Evolutionary conservation across 306 rosid genomes (phyloP).

Genomic region (Vigna nakashimae): DNA sequence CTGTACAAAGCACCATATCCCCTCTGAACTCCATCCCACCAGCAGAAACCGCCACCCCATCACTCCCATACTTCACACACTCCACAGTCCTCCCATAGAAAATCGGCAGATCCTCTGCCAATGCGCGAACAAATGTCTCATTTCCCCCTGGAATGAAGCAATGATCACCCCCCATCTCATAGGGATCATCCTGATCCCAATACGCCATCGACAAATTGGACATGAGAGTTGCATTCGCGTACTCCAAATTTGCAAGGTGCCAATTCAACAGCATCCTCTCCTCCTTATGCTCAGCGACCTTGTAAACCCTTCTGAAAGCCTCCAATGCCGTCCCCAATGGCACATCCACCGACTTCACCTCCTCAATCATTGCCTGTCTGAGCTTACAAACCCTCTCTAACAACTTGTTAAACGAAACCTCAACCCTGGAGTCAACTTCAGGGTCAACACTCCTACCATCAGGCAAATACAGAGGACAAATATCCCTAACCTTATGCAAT

Average conservation of each 20-base stretch:
- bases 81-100: slow-evolving; percentile 79
- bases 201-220: slow-evolving; percentile 89
- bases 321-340: slow-evolving; percentile 82
- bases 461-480: slow-evolving; percentile 86
- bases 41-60: slow-evolving; percentile 75
- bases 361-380: slow-evolving; percentile 85
- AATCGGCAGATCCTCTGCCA: slow-evolving; percentile 81
- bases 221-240: slow-evolving; percentile 90
- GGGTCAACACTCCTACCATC: slow-evolving; percentile 81
- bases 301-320: slow-evolving; percentile 74
- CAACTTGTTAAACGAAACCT: slow-evolving; percentile 77
- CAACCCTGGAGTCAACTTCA: slow-evolving; percentile 73
- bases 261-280: slow-evolving; percentile 89
- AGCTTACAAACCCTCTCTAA: slow-evolving; percentile 94
- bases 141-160: slow-evolving; percentile 94
- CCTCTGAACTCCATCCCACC: slow-evolving; percentile 71
- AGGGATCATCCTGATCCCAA: slow-evolving; percentile 98
- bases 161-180: slow-evolving; percentile 97
- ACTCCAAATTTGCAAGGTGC: slow-evolving; percentile 95
- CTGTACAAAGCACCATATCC: slow-evolving; percentile 83
- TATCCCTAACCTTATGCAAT: slow-evolving; percentile 89
- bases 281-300: slow-evolving; percentile 70
- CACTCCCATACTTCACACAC: slow-evolving; percentile 69
- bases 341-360: slow-evolving; percentile 79
- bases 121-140: slow-evolving; percentile 72